Evolutionary conservation across 176 grass and related monocot species (phyloP), one percentile per base, ranked within the genome.

Genomic region (Luzula sylvatica): DNA sequence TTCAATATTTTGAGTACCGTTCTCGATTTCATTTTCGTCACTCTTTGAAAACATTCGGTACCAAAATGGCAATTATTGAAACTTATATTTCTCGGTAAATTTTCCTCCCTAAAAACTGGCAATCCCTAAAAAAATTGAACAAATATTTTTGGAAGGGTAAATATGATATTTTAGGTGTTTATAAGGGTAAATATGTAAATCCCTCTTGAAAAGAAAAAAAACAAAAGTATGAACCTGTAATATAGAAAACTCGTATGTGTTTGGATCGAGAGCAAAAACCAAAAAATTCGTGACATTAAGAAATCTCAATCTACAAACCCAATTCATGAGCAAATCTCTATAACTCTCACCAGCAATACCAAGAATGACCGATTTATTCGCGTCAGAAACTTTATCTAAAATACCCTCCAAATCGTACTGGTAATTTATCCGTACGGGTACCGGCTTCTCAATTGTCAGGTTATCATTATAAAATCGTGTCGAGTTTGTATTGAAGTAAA

Each of bases 261-360:
- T 80, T 43, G 70, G 30, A 50, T 96, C 90, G 20, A 96, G 65
- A 64, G 90, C 84, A 72, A 72, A 96, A 0, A 96, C 65, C 40
- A 86, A 8, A 68, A 96, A 89, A 42, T 96, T 96, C 7, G 60
- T 61, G 9, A 86, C 32, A 50, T 57, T 12, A 17, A 96, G 74
- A 57, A 39, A 42, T 38, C 81, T 78, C 43, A 96, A 77, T 8
- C 84, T 73, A 59, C 90, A 96, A 18, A 29, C 84, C 90, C 84
- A 96, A 29, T 71, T 96, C 90, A 96, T 96, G 20, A 96, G 90
- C 77, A 96, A 82, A 44, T 96, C 84, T 57, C 58, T 76, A 57
- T 96, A 96, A 59, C 81, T 82, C 44, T 38, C 50, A 41, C 84
- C 90, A 67, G 90, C 83, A 4, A 96, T 61, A 38, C 77, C 81